Conservation (phyloP, 2,329 filamentous ascomycete species). For the Aspergillus aculeatus region DNA sequence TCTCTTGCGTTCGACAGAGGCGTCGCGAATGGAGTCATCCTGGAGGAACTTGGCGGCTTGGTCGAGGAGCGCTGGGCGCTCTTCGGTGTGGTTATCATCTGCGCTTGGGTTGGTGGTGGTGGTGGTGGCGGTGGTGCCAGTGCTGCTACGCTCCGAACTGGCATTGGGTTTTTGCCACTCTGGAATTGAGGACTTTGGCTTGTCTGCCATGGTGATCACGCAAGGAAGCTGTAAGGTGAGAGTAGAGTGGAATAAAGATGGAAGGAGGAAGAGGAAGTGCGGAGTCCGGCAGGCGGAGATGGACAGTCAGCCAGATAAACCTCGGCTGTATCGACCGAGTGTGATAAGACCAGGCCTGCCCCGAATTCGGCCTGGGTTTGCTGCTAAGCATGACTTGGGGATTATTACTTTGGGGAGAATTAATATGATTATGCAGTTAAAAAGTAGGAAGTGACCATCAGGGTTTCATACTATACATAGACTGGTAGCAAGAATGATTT, state of each 20-base stretch:
- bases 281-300: not conserved
- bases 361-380: too few species aligned
- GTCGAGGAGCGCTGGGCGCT: slow-evolving; percentile 51
- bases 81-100: slow-evolving; percentile 14
- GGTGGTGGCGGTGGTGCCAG: slow-evolving; percentile 24
- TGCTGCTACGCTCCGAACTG: slow-evolving; percentile 13
- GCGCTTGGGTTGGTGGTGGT: not conserved
- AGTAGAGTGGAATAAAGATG: not conserved
- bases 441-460: too few species aligned
- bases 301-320: slow-evolving; percentile 4
- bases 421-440: too few species aligned
- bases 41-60: slow-evolving; percentile 74
- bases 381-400: too few species aligned
- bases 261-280: slow-evolving; percentile 9
- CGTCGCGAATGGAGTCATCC: slow-evolving; percentile 68
- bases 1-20: slow-evolving; percentile 69
- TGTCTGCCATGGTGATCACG: slow-evolving; percentile 32
- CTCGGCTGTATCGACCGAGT: slow-evolving; percentile 19
- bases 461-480: too few species aligned
- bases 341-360: not conserved
- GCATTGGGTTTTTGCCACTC: slow-evolving; percentile 42
- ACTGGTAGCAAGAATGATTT: too few species aligned
- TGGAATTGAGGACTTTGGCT: slow-evolving; percentile 40
- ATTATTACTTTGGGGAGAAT: too few species aligned
- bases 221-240: not conserved